phyloP scores from a whole-genome alignment of 2,329 filamentous ascomycete species.

The Apiospora malaysiana region DNA sequence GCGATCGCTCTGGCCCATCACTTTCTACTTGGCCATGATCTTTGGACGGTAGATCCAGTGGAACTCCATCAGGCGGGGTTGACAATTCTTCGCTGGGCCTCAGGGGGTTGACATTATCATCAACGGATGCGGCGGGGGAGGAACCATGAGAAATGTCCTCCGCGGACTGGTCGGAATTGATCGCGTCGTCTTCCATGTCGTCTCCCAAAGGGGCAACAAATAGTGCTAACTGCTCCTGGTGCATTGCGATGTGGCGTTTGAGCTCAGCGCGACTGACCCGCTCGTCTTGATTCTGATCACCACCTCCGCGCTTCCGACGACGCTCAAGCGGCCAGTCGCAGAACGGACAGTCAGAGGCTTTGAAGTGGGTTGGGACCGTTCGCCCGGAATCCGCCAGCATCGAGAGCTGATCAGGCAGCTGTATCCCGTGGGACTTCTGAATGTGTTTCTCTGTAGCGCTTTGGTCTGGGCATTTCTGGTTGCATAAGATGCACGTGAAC shows the following conservation, averaged over 20 bases:
- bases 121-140: too few species aligned
- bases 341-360: not conserved
- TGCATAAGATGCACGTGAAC: not conserved
- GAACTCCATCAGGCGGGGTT: too few species aligned
- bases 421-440: not conserved
- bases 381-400: not conserved
- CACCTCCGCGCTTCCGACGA: not conserved
- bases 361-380: not conserved
- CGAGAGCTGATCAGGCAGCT: not conserved
- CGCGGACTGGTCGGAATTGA: too few species aligned
- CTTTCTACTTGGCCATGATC: too few species aligned
- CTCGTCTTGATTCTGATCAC: not conserved
- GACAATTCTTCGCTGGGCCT: too few species aligned
- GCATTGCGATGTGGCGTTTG: not conserved
- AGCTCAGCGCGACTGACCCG: not conserved
- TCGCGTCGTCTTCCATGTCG: too few species aligned
- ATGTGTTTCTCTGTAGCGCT: not conserved
- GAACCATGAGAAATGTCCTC: too few species aligned
- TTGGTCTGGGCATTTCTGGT: not conserved
- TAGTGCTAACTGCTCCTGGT: not conserved
- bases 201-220: not conserved
- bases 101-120: too few species aligned
- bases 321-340: not conserved
- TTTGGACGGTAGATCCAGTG: too few species aligned
- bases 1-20: too few species aligned